phyloP scores from a whole-genome alignment of 1,284 basidiomycete species.

The Ustilago sp. region DNA sequence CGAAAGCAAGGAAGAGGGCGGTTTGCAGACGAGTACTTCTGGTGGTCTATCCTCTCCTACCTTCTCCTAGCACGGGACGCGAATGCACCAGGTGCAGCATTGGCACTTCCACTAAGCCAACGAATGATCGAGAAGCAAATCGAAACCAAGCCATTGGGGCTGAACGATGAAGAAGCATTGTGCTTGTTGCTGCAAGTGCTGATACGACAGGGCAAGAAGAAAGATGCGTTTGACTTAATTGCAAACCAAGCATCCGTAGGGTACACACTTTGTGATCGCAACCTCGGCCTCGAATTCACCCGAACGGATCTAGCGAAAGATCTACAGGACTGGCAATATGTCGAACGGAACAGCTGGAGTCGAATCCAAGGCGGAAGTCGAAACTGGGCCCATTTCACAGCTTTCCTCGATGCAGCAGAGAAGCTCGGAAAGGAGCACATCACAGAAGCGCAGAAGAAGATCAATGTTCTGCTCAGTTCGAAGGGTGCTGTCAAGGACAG shows the following conservation, averaged over 20 bases:
- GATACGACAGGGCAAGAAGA: conserved; percentile 73
- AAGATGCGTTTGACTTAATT: conserved; percentile 76
- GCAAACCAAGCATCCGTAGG: conserved; percentile 73
- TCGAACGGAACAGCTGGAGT: conserved; percentile 77
- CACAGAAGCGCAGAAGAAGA: conserved; percentile 33
- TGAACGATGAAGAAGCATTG: conserved; percentile 79
- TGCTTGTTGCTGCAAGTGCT: conserved; percentile 80
- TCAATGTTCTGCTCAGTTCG: conserved; percentile 70
- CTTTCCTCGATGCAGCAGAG: conserved; percentile 32
- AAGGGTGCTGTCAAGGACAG: conserved; percentile 77
- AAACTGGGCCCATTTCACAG: conserved; percentile 44
- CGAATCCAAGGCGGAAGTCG: conserved; percentile 56
- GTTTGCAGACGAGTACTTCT: conserved; percentile 82
- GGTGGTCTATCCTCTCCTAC: conserved; percentile 83
- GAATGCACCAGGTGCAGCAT: conserved; percentile 72
- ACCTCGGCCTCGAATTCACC: conserved; percentile 77
- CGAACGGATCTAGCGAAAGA: conserved; percentile 56
- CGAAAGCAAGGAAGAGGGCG: conserved; percentile 80
- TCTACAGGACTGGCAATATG: conserved; percentile 70
- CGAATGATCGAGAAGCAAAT: conserved; percentile 76
- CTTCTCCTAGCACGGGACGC: conserved; percentile 74
- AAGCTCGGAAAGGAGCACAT: conserved; percentile 35
- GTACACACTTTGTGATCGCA: conserved; percentile 77
- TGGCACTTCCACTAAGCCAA: conserved; percentile 75
- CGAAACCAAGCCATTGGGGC: conserved; percentile 80